phyloP scores from a whole-genome alignment of 371 early-diverging fungal genomes.

The Apophysomyces trapeziformis region DNA sequence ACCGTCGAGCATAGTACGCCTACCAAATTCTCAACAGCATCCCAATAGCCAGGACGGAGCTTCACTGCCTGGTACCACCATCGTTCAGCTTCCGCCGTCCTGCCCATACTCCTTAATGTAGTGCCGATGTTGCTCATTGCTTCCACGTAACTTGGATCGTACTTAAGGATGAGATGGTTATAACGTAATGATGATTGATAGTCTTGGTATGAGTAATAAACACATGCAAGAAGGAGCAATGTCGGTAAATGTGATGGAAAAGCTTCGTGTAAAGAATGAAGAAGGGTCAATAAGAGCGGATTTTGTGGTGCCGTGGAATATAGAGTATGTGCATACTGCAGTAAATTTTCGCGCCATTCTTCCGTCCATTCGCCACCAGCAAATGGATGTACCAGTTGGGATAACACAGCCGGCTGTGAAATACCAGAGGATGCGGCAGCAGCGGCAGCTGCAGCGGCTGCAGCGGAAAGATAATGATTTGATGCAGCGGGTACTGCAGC shows the following conservation, averaged over 20 bases:
- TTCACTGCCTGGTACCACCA: constrained; percentile 89
- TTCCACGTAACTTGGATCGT: constrained; percentile 87
- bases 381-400: constrained; percentile 21
- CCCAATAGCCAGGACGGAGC: constrained; percentile 91
- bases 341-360: constrained; percentile 62
- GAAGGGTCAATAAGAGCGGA: constrained; percentile 54
- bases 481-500: constrained; percentile 18
- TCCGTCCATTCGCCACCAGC: constrained; percentile 37
- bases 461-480: constrained; percentile 26
- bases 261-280: constrained; percentile 67
- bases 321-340: constrained; percentile 69
- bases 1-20: constrained; percentile 72
- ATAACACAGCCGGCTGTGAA: constrained; percentile 19
- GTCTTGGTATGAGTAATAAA: constrained; percentile 80
- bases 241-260: constrained; percentile 81
- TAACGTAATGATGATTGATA: constrained; percentile 74
- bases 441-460: constrained; percentile 42
- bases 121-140: constrained; percentile 94
- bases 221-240: constrained; percentile 84
- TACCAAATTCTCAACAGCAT: constrained; percentile 88
- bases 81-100: constrained; percentile 75
- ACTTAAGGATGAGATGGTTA: constrained; percentile 79
- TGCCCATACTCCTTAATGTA: constrained; percentile 81
- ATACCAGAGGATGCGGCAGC: constrained; percentile 22
- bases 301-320: constrained; percentile 66